Percentiles rank a stretch among this genome's conserved stretches.
Conservation (phyloP, 331 rosid species). For the Quercus tomentella region DNA sequence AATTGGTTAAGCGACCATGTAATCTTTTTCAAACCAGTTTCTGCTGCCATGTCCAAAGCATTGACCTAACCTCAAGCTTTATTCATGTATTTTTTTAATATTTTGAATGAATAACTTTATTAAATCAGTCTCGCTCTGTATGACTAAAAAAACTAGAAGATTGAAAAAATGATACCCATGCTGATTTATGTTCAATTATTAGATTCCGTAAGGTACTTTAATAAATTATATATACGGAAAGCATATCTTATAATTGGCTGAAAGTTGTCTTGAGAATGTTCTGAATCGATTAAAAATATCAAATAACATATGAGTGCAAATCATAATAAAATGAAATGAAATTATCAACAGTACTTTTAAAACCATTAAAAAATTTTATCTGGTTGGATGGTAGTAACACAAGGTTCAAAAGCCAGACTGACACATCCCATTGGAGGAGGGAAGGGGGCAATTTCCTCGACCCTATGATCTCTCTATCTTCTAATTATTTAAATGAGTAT, state of each 20-base stretch:
- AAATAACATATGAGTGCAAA: too few relatives aligned
- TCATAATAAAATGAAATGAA: too few relatives aligned
- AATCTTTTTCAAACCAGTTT: not conserved
- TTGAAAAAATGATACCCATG: not conserved
- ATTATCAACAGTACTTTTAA: too few relatives aligned
- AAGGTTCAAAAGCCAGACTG: too few relatives aligned
- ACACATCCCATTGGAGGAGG: too few relatives aligned
- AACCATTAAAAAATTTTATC: too few relatives aligned
- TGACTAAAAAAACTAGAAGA: not conserved
- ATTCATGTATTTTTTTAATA: not conserved
- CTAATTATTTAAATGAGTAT: too few relatives aligned
- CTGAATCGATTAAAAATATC: not conserved
- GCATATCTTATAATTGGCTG: not conserved
- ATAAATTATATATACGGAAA: not conserved
- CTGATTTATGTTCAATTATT: not conserved
- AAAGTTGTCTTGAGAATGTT: not conserved
- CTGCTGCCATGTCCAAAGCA: constrained; percentile 20
- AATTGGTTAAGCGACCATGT: constrained; percentile 4
- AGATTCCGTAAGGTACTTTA: not conserved
- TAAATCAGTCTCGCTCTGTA: not conserved
- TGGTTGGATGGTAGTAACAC: too few relatives aligned
- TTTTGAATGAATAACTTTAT: not conserved
- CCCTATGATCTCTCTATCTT: too few relatives aligned
- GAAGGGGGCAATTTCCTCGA: too few relatives aligned
- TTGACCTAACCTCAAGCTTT: not conserved